Evolutionary conservation across 441 rosid genomes (phyloP).

Genomic region (Pelargonium cotyledonis): DNA sequence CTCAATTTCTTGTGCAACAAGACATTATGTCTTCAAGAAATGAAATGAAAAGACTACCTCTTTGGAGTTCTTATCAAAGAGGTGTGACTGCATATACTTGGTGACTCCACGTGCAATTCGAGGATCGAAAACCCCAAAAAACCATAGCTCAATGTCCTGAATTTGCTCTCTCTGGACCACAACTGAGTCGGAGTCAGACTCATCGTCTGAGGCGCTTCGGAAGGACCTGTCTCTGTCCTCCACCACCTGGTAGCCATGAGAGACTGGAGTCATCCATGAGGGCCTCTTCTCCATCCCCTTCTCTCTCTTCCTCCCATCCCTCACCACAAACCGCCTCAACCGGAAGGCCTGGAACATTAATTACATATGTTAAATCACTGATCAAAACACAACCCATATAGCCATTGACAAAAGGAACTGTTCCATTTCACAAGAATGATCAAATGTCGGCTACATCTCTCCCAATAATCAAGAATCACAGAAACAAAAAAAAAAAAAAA

Average conservation of each 20-base stretch:
- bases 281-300: constrained; percentile 29
- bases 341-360: constrained; percentile 33
- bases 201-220: constrained; percentile 17
- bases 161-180: constrained; percentile 65
- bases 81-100: constrained; percentile 53
- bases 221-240: constrained; percentile 27
- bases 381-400: background rate
- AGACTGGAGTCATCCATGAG: constrained; percentile 54
- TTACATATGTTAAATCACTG: background rate
- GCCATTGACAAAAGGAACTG: background rate
- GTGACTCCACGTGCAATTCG: constrained; percentile 42
- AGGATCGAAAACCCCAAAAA: constrained; percentile 52
- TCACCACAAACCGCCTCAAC: constrained; percentile 27
- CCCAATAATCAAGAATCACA: background rate
- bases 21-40: background rate
- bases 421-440: background rate
- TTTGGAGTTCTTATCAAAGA: constrained; percentile 39
- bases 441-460: background rate
- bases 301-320: constrained; percentile 31
- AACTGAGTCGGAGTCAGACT: constrained; percentile 31
- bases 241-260: constrained; percentile 59
- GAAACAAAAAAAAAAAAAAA: constrained; percentile 3
- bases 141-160: constrained; percentile 56
- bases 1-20: background rate
- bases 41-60: constrained; percentile 30